These are phyloP conservation scores for Fusarium coicis DNA, from an alignment of 2,329 filamentous ascomycete species.

Conservation along the genomic window DNA sequence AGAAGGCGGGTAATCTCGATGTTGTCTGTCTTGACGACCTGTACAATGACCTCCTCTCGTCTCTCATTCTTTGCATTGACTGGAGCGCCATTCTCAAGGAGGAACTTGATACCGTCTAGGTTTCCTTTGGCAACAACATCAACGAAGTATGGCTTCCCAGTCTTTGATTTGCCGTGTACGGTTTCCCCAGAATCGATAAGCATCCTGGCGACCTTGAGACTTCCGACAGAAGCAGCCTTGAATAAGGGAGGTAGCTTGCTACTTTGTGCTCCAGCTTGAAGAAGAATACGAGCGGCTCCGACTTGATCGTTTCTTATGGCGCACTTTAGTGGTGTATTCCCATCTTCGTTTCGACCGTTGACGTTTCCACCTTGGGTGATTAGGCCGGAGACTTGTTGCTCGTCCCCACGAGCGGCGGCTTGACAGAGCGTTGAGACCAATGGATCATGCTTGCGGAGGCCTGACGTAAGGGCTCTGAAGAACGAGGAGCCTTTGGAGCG, in stretches of 20 bases:
- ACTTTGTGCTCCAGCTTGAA: background rate
- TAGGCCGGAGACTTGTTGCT: background rate
- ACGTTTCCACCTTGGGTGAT: background rate
- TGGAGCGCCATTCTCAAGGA: background rate
- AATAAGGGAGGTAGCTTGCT: background rate
- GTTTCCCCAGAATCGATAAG: background rate
- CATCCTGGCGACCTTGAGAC: background rate
- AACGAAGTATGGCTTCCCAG: background rate
- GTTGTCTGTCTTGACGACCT: background rate
- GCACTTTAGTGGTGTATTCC: conserved; percentile 2
- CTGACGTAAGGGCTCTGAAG: background rate
- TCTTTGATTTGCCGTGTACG: background rate
- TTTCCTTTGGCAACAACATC: background rate
- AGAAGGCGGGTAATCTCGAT: background rate
- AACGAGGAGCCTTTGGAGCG: background rate
- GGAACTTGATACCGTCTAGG: background rate
- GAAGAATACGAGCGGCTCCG: background rate
- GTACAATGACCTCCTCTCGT: background rate
- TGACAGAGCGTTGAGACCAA: conserved; percentile 3
- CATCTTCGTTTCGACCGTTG: conserved; percentile 8
- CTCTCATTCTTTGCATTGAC: background rate
- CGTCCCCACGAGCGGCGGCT: background rate
- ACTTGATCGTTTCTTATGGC: background rate
- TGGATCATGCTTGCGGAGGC: conserved; percentile 5
- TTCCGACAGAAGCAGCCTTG: background rate